These are phyloP conservation scores for Arthroderma sp. DNA, from an alignment of 2,329 filamentous ascomycete species.

Conservation along the genomic window DNA sequence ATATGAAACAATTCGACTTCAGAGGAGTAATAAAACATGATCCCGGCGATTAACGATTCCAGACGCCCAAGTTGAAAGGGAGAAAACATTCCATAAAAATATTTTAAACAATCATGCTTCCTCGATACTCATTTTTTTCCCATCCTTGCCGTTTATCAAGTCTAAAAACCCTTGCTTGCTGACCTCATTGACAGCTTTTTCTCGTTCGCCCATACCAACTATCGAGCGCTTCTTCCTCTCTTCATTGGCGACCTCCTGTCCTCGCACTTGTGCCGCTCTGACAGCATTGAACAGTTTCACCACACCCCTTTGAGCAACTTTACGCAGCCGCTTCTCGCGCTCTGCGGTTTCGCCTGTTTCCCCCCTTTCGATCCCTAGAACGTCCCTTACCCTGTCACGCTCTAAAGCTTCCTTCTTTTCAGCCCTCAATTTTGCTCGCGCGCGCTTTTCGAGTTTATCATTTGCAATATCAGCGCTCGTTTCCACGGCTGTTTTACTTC, in stretches of 20 bases:
- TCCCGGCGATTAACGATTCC: conserved; percentile 3
- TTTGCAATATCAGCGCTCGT: conserved; percentile 62
- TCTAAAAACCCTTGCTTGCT: conserved; percentile 94
- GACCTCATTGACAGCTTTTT: conserved; percentile 89
- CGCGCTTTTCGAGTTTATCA: conserved; percentile 66
- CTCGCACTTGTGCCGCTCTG: conserved; percentile 79
- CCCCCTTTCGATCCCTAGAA: conserved; percentile 51
- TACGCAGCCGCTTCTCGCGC: conserved; percentile 66
- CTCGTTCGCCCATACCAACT: conserved; percentile 63
- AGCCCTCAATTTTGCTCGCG: conserved; percentile 61
- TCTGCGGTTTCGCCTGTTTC: conserved; percentile 45
- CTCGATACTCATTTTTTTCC: conserved; percentile 33
- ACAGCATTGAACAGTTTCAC: conserved; percentile 96
- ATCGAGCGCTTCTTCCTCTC: conserved; percentile 58
- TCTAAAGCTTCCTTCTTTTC: conserved; percentile 70
- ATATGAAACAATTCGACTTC: too few species aligned
- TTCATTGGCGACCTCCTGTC: conserved; percentile 56
- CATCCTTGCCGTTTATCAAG: conserved; percentile 54
- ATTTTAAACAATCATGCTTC: conserved; percentile 23
- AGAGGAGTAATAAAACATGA: conserved; percentile 9
- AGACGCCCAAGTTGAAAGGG: conserved; percentile 40
- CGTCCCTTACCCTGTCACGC: conserved; percentile 77
- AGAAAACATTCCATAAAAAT: conserved; percentile 18
- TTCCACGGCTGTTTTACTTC: conserved; percentile 61
- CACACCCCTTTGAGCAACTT: conserved; percentile 85